Base-by-base conservation (phyloP, 257 asterid genomes). In the Anisodus acutangulus region DNA sequence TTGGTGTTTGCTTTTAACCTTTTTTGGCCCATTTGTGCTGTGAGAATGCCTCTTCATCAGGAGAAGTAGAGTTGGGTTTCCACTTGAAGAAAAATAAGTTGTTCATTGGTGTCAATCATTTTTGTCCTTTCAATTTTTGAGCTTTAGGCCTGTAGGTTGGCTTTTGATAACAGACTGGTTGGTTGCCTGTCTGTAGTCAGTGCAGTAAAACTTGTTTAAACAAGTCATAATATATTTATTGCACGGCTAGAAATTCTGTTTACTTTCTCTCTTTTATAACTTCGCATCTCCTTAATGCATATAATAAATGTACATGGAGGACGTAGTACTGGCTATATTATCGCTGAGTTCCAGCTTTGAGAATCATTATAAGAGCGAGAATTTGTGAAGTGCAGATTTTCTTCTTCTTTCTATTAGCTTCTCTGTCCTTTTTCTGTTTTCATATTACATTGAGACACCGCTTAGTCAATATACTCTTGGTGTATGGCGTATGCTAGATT, bases 11-110 rank as follows among this genome's bases (percentile, higher is more conserved):
- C 10, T 22, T 76, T 51, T 76, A 3, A 7, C 5, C 16, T 0
- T 26, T 74, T 76, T 51, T 51, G 26, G 64, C 26, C 81, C 63
- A 53, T 78, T 78, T 78, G 49, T 76, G 81, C 47, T 26, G 81
- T 53, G 63, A 0, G 4, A 26, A 51, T 76, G 63, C 63, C 47
- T 51, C 47, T 51, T 76, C 63, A 22, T 76, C 2, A 78, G 19
- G 64, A 78, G 59, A 26, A 78, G 49, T 26, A 53, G 47, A 26
- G 13, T 78, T 26, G 9, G 81, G 10, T 74, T 10, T 49, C 45
- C 64, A 26, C 41, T 16, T 74, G 13, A 54, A 31, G 64, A 12
- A 74, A 72, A 26, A 26, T 53, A 53, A 53, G 64, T 37, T 13
- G 31, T 76, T 53, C 7, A 7, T 53, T 26, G 22, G 64, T 13